Evolutionary conservation across 1,139 yeast species (phyloP), one percentile per base, ranked within the genome.

Genomic region (Hyphopichia pseudoburtonii): DNA sequence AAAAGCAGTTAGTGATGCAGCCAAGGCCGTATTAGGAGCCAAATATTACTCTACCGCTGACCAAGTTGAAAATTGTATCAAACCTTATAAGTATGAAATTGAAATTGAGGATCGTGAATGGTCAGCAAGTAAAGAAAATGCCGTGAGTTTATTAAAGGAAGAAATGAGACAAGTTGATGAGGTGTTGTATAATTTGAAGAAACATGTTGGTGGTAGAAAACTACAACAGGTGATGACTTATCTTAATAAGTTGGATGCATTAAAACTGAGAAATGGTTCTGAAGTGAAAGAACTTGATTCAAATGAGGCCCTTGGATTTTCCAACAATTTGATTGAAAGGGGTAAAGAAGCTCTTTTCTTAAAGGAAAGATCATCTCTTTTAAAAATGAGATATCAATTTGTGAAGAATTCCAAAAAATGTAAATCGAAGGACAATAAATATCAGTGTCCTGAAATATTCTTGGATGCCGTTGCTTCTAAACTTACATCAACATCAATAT

Each of bases 61-160:
- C 57, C 98, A 94, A 58, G 98, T 94, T 12, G 99, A 94, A 56
- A 94, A 92, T 60, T 90, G 97, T 65, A 90, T 94, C 54, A 94
- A 94, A 60, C 98, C 98, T 2, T 92, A 84, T 65, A 94, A 94
- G 62, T 92, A 92, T 60, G 98, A 94, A 57, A 90, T 94, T 43
- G 98, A 94, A 57, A 78, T 92, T 33, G 98, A 92, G 54, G 96
- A 89, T 52, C 74, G 96, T 31, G 98, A 94, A 57, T 94, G 99
- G 99, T 66, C 72, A 28, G 58, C 76, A 11, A 83, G 96, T 28
- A 79, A 87, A 45, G 95, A 86, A 22, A 95, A 86, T 54, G 77
- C 97, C 0, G 76, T 80, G 12, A 67, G 66, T 30, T 62, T 94
- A 42, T 61, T 94, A 42, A 83, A 82, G 51, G 97, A 92, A 57